phyloP scores from a whole-genome alignment of 306 rosid species.

The Adenanthera pavonina region DNA sequence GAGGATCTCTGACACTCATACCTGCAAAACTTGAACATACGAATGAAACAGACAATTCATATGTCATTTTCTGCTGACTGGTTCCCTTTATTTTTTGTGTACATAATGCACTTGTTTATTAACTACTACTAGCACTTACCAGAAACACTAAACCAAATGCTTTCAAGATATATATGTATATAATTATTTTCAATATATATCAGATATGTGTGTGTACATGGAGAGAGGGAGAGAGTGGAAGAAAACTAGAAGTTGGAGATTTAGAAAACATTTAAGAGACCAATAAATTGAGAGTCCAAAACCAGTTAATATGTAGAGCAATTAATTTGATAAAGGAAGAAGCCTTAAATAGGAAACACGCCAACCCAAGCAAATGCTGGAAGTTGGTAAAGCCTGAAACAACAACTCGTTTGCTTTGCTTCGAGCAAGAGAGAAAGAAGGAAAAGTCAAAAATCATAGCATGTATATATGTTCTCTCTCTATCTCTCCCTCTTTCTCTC shows the following conservation, averaged over 20 bases:
- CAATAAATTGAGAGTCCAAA: neutral
- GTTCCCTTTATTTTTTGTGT: neutral
- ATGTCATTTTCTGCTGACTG: neutral
- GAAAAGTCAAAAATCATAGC: slow-evolving; percentile 5
- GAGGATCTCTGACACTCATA: neutral
- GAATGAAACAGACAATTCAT: neutral
- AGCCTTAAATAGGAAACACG: slow-evolving; percentile 41
- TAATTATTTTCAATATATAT: too few relatives aligned
- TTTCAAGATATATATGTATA: too few relatives aligned
- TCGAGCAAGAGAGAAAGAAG: neutral
- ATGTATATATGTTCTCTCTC: too few relatives aligned
- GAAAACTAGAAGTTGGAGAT: neutral
- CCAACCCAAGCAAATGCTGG: slow-evolving; percentile 42
- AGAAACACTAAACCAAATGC: too few relatives aligned
- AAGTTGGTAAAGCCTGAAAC: neutral
- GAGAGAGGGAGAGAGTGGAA: neutral
- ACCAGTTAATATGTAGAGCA: neutral
- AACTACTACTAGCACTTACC: neutral
- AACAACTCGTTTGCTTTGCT: slow-evolving; percentile 11
- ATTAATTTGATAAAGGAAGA: slow-evolving; percentile 34
- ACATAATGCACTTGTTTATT: neutral
- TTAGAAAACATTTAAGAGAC: neutral
- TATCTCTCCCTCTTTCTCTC: slow-evolving; percentile 11
- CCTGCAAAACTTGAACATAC: slow-evolving; percentile 1
- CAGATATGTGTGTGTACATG: neutral